Conservation (phyloP, 208 protist species). For the Trichomonas gallinae region DNA sequence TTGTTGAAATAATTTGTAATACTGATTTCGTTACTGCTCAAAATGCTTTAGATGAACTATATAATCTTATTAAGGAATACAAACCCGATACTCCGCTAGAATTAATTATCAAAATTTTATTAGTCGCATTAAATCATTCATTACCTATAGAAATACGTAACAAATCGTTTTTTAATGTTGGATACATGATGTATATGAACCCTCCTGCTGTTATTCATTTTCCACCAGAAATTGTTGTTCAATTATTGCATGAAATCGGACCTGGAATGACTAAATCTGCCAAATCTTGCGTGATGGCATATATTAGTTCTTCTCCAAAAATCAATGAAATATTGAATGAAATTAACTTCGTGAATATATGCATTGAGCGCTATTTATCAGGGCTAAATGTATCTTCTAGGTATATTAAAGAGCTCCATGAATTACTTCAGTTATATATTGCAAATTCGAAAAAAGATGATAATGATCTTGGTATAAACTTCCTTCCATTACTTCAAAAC, state of each 20-base stretch:
- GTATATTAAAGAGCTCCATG: neutral
- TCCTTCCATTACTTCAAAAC: neutral
- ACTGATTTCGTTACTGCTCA: no score
- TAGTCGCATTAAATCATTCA: no score
- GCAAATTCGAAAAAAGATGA: neutral
- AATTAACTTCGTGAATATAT: neutral
- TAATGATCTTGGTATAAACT: neutral
- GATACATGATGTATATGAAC: no score
- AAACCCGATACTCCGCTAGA: no score
- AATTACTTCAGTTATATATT: neutral
- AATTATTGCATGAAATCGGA: neutral
- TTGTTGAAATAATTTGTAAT: no score
- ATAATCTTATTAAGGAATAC: no score
- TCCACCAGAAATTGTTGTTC: neutral
- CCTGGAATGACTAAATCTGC: neutral
- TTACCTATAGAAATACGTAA: no score
- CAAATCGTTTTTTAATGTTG: no score
- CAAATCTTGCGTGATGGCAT: neutral
- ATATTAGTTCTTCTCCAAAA: neutral
- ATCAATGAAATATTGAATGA: neutral
- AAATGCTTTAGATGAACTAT: no score
- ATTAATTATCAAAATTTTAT: no score
- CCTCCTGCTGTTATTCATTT: no score
- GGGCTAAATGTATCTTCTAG: no score
- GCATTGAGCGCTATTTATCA: neutral